phyloP scores from a whole-genome alignment of 1,284 basidiomycete genomes.

The Marasmius tenuissimus region DNA sequence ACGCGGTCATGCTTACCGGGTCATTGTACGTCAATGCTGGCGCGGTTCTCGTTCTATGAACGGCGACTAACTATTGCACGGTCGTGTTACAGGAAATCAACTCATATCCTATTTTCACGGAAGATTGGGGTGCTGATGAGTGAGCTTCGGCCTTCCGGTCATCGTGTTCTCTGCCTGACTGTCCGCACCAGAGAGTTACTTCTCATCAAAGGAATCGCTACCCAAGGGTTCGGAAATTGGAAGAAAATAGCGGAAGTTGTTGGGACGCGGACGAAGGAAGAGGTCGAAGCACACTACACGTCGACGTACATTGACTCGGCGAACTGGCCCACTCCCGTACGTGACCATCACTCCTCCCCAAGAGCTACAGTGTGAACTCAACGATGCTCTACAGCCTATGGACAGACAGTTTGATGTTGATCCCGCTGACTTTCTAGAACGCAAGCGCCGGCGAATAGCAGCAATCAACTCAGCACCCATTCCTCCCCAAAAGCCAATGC shows the following conservation, averaged over 20 bases:
- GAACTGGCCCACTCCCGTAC: conserved; percentile 78
- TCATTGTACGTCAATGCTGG: conserved; percentile 67
- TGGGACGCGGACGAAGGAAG: conserved; percentile 92
- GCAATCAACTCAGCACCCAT: conserved; percentile 56
- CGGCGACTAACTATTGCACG: neutral
- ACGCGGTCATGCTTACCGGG: conserved; percentile 88
- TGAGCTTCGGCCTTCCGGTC: conserved; percentile 35
- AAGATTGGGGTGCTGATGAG: conserved; percentile 99
- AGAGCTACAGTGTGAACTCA: conserved; percentile 5
- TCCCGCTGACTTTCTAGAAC: conserved; percentile 80
- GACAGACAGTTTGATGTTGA: conserved; percentile 72
- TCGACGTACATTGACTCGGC: conserved; percentile 79
- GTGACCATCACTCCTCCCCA: conserved; percentile 18
- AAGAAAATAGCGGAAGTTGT: conserved; percentile 95
- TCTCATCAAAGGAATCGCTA: conserved; percentile 86
- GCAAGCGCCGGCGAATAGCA: conserved; percentile 85
- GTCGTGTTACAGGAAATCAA: conserved; percentile 75
- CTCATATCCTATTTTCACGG: conserved; percentile 92
- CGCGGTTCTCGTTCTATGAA: conserved; percentile 5
- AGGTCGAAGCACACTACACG: conserved; percentile 91
- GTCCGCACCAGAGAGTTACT: conserved; percentile 72
- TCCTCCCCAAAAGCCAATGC: conserved; percentile 66
- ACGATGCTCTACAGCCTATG: conserved; percentile 50
- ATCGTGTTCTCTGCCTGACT: neutral
- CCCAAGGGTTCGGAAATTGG: conserved; percentile 96